Conservation (phyloP, 1,284 basidiomycete species). For the Marasmius tenuissimus region DNA sequence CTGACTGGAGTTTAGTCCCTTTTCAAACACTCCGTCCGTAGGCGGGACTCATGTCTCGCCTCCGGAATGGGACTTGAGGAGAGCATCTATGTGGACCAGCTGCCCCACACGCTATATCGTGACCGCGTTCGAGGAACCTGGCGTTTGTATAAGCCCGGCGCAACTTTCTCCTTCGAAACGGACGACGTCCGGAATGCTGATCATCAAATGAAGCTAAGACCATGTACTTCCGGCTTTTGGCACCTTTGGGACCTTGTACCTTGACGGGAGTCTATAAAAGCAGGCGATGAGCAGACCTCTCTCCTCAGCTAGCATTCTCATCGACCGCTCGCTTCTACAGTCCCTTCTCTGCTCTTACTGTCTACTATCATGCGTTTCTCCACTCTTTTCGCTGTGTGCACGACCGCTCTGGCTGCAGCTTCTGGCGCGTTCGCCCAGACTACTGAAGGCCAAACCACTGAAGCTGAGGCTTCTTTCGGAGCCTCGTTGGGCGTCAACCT, state of each 20-base stretch:
- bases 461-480: slow-evolving; percentile 10
- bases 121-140: not conserved
- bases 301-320: not conserved
- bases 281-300: not conserved
- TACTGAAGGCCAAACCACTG: not conserved
- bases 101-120: too few relatives aligned
- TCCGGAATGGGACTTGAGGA: too few relatives aligned
- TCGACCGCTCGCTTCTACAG: slow-evolving; percentile 1
- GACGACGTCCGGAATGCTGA: not conserved
- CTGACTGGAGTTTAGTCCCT: too few relatives aligned
- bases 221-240: not conserved
- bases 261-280: not conserved
- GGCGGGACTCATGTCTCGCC: too few relatives aligned
- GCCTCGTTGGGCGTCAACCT: slow-evolving; percentile 24
- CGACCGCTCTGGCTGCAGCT: slow-evolving; percentile 13
- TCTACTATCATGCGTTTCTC: not conserved
- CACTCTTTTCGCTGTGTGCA: slow-evolving; percentile 13
- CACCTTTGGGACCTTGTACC: not conserved
- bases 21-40: too few relatives aligned
- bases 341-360: slow-evolving; percentile 5
- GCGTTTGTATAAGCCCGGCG: not conserved
- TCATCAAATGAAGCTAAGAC: not conserved
- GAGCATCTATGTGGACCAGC: too few relatives aligned
- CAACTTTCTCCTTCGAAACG: not conserved
- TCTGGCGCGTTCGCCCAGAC: not conserved